Conservation (phyloP, 2,329 filamentous ascomycete genomes). For the Xylaria sp. region DNA sequence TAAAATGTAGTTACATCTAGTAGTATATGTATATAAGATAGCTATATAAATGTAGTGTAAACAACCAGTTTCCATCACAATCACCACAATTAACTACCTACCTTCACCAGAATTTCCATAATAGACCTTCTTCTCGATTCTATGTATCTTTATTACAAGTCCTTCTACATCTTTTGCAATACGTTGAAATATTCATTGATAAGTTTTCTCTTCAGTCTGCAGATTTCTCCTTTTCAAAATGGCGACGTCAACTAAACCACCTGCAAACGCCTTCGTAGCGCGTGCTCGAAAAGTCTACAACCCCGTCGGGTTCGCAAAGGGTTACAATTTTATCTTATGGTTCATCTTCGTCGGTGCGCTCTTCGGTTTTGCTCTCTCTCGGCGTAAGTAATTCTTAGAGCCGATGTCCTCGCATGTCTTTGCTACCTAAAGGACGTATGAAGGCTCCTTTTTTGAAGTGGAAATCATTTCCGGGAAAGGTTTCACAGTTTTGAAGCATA, state of each 20-base stretch:
- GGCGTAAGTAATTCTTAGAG: constrained; percentile 39
- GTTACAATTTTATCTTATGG: constrained; percentile 68
- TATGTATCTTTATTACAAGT: too few species aligned
- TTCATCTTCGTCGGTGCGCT: constrained; percentile 60
- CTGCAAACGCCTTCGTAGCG: constrained; percentile 34
- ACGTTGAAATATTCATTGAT: not conserved
- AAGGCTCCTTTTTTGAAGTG: not conserved
- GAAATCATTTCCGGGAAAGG: too few species aligned
- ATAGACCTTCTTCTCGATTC: not conserved
- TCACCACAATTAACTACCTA: not conserved
- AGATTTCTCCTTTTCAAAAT: constrained; percentile 14
- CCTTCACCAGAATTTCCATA: not conserved
- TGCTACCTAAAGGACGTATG: not conserved
- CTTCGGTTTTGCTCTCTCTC: constrained; percentile 60
- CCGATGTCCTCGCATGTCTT: not conserved
- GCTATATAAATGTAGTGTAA: not conserved
- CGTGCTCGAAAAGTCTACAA: constrained; percentile 54
- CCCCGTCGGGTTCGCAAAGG: constrained; percentile 65
- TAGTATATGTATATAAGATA: not conserved
- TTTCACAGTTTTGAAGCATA: not conserved
- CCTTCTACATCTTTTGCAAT: not conserved
- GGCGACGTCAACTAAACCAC: constrained; percentile 12
- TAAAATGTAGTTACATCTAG: not conserved
- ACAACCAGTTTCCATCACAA: not conserved
- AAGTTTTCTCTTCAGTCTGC: not conserved